Evolutionary conservation across 2,329 filamentous ascomycete species (phyloP).

Genomic region (Clathrospora elynae): DNA sequence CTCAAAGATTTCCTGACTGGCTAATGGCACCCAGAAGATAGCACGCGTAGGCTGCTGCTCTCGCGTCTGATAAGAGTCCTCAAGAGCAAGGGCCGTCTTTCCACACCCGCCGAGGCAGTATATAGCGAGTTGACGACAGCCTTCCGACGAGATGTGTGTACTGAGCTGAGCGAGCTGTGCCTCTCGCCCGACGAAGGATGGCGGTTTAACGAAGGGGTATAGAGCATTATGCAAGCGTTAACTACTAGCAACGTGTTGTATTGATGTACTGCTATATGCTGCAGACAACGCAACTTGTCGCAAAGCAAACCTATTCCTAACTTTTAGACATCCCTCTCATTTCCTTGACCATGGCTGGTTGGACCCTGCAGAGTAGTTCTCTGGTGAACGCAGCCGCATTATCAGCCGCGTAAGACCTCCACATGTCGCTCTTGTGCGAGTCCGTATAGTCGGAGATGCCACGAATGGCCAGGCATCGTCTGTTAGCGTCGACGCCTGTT

Average conservation of each 20-base stretch:
- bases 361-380: constrained; percentile 19
- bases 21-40: too few relatives aligned
- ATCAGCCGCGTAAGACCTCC: constrained; percentile 12
- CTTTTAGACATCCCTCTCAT: constrained; percentile 3
- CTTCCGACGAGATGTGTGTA: too few relatives aligned
- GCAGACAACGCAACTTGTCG: neutral
- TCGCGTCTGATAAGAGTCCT: too few relatives aligned
- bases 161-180: too few relatives aligned
- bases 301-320: neutral
- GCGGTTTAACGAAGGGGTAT: neutral
- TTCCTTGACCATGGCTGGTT: constrained; percentile 10
- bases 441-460: constrained; percentile 20
- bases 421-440: constrained; percentile 17
- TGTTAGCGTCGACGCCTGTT: constrained; percentile 15
- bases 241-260: neutral
- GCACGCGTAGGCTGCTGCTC: too few relatives aligned
- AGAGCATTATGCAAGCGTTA: neutral
- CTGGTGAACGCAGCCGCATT: constrained; percentile 17
- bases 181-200: too few relatives aligned
- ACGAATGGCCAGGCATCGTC: constrained; percentile 16
- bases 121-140: too few relatives aligned
- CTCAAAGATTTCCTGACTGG: too few relatives aligned
- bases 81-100: too few relatives aligned
- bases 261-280: neutral
- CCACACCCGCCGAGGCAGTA: too few relatives aligned